A percentile compares a stretch with the other conserved stretches of the same genome.
These are phyloP conservation scores for Trichoderma orchidacearum DNA, from an alignment of 495 filamentous ascomycete species.

Conservation along the genomic window DNA sequence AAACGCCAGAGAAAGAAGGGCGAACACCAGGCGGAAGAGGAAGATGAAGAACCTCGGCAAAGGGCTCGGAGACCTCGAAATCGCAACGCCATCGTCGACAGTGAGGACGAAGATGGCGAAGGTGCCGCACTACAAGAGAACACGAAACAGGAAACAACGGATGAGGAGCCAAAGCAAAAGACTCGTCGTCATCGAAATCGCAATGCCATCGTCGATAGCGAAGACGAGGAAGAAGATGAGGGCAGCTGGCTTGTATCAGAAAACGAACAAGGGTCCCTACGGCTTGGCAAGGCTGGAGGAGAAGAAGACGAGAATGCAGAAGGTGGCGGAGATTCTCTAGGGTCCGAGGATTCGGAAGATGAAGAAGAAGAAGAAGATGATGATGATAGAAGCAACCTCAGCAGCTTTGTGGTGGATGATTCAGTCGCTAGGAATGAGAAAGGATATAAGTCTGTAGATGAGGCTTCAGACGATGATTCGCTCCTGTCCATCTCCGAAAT, in stretches of 20 bases:
- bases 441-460: constrained; percentile 23
- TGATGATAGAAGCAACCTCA: constrained; percentile 31
- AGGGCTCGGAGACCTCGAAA: constrained; percentile 33
- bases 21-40: no score
- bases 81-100: constrained; percentile 42
- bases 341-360: constrained; percentile 41
- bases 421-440: constrained; percentile 14
- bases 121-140: no score
- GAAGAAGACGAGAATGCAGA: constrained; percentile 77
- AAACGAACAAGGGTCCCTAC: constrained; percentile 36
- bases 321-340: constrained; percentile 67
- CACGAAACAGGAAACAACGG: no score
- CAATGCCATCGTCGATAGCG: constrained; percentile 41
- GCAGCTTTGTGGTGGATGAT: constrained; percentile 32
- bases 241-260: constrained; percentile 66
- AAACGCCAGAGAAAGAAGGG: constrained; percentile 26
- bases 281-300: constrained; percentile 66
- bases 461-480: constrained; percentile 18
- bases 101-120: constrained; percentile 14
- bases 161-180: background rate
- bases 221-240: constrained; percentile 53
- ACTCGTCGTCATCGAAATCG: constrained; percentile 35
- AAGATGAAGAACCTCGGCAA: constrained; percentile 21
- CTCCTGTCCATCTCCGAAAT: constrained; percentile 3
- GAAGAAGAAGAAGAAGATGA: constrained; percentile 17